phyloP scores from a whole-genome alignment of 2,329 filamentous ascomycete genomes.

The Gyromitra esculenta region DNA sequence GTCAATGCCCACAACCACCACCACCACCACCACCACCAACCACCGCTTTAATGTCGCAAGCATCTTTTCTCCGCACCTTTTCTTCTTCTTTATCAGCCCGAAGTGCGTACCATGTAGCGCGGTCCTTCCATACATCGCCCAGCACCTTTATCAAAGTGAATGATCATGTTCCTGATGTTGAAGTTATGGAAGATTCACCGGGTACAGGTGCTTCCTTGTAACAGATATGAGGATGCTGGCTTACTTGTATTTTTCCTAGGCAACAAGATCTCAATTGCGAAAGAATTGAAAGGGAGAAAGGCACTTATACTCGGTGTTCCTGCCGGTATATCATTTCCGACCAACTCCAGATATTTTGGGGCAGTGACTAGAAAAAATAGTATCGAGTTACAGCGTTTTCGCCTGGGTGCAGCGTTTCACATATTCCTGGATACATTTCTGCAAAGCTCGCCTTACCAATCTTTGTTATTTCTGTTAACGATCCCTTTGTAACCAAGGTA shows the following conservation, averaged over 20 bases:
- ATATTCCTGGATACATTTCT: slow-evolving; percentile 56
- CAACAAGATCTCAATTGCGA: slow-evolving; percentile 86
- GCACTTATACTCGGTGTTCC: slow-evolving; percentile 57
- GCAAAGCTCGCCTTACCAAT: slow-evolving; percentile 50
- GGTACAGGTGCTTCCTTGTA: slow-evolving; percentile 28
- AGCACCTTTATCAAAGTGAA: slow-evolving; percentile 76
- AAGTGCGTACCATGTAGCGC: slow-evolving; percentile 2
- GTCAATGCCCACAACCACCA: background rate
- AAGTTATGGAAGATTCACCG: slow-evolving; percentile 84
- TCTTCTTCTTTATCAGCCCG: background rate
- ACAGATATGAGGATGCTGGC: background rate
- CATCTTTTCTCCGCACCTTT: slow-evolving; percentile 10
- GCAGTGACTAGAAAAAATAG: background rate
- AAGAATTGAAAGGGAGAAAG: slow-evolving; percentile 69
- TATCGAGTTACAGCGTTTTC: slow-evolving; percentile 47
- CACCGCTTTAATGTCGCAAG: slow-evolving; percentile 12
- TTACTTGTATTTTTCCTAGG: slow-evolving; percentile 62
- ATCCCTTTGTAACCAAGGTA: slow-evolving; percentile 57
- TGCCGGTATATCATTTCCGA: slow-evolving; percentile 55
- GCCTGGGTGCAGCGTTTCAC: slow-evolving; percentile 55
- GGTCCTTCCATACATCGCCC: slow-evolving; percentile 72
- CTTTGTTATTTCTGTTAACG: slow-evolving; percentile 57
- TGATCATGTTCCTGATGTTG: slow-evolving; percentile 79
- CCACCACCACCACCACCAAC: slow-evolving; percentile 18
- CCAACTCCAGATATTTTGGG: background rate